A percentile compares a stretch with the other conserved stretches of the same genome.
phyloP scores from a whole-genome alignment of 257 asterid genomes.

The Ilex asprella region DNA sequence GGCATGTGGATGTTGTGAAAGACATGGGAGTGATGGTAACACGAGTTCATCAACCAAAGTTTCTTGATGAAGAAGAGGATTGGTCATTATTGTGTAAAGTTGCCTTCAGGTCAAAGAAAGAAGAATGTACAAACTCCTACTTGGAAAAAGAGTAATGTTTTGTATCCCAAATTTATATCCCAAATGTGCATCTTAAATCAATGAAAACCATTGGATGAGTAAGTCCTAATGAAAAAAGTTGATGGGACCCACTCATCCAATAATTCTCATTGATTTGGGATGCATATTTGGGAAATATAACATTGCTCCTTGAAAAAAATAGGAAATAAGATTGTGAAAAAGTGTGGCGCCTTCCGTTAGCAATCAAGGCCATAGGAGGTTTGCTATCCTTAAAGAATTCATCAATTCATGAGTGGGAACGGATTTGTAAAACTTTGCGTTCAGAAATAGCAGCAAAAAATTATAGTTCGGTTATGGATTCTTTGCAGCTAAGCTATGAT shows the following conservation, averaged over 20 bases:
- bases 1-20: constrained; percentile 7
- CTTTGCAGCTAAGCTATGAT: constrained; percentile 26
- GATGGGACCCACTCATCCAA: no score
- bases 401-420: constrained; percentile 9
- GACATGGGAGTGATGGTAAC: constrained; percentile 14
- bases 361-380: constrained; percentile 27
- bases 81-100: constrained; percentile 21
- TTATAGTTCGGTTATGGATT: constrained; percentile 12
- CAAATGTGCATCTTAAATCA: no score
- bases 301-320: constrained; percentile 3
- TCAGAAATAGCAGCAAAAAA: constrained; percentile 1
- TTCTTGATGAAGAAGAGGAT: constrained; percentile 16
- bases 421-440: constrained; percentile 11
- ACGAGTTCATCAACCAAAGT: constrained; percentile 13
- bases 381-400: constrained; percentile 9
- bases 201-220: no score
- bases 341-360: constrained; percentile 27
- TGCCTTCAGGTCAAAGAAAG: constrained; percentile 8
- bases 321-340: constrained; percentile 15
- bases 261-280: no score
- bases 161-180: no score
- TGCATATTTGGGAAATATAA: no score
- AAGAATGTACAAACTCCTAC: not conserved
- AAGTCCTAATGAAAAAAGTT: no score
- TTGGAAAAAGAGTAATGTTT: no score